A percentile compares a stretch with the other conserved stretches of the same genome.
phyloP scores from a whole-genome alignment of 495 filamentous ascomycete genomes.

The Penicillium goetzii region DNA sequence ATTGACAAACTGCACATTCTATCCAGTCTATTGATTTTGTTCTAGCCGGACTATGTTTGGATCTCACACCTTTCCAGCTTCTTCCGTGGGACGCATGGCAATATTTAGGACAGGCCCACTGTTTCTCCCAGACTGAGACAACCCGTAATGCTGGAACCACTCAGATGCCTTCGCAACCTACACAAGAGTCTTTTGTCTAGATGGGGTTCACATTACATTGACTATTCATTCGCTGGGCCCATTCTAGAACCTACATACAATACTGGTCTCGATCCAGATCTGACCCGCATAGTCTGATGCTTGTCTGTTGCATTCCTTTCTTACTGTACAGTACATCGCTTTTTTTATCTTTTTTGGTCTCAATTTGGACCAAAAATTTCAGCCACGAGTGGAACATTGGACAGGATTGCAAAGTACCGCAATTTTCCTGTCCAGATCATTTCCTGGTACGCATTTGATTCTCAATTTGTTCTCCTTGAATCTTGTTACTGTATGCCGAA shows the following conservation, averaged over 20 bases:
- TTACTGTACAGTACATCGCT: neutral
- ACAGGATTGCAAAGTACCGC: neutral
- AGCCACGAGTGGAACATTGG: neutral
- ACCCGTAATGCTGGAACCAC: neutral
- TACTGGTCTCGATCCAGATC: too few relatives aligned
- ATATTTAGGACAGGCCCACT: constrained; percentile 5
- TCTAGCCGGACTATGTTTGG: neutral
- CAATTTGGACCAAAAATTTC: neutral
- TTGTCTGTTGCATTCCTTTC: neutral
- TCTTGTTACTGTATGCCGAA: too few relatives aligned
- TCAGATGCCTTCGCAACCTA: neutral
- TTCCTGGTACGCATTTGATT: neutral
- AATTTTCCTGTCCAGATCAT: neutral
- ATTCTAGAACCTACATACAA: too few relatives aligned
- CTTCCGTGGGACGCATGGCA: constrained; percentile 5
- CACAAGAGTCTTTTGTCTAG: too few relatives aligned
- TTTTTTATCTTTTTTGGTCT: neutral
- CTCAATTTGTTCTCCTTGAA: too few relatives aligned
- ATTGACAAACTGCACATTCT: neutral
- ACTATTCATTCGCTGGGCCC: too few relatives aligned
- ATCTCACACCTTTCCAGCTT: neutral
- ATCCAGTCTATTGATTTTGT: neutral
- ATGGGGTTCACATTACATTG: too few relatives aligned
- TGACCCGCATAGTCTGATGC: neutral
- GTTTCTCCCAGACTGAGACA: neutral